A percentile compares a stretch with the other conserved stretches of the same genome.
These are phyloP conservation scores for Cutaneotrichosporon curvatum DNA, from an alignment of 1,284 basidiomycete species.

Conservation along the genomic window DNA sequence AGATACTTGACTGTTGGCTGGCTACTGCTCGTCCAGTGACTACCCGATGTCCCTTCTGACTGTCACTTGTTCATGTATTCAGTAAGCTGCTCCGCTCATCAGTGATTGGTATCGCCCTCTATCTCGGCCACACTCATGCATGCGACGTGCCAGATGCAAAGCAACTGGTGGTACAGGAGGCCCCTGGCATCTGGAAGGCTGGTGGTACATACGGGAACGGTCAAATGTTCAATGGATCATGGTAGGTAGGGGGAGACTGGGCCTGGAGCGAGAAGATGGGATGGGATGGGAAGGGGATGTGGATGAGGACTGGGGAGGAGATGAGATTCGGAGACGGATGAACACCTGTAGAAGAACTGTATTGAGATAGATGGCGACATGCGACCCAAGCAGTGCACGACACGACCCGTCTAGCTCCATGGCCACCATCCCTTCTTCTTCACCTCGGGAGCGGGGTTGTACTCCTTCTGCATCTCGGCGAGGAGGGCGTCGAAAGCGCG, in stretches of 20 bases:
- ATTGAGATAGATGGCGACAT: not conserved
- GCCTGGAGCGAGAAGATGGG: no score
- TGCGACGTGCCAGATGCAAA: not conserved
- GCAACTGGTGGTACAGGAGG: slow-evolving; percentile 6
- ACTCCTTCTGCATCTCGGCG: slow-evolving; percentile 59
- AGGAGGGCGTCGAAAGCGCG: slow-evolving; percentile 84
- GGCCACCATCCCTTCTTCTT: slow-evolving; percentile 42
- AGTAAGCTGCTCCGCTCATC: no score
- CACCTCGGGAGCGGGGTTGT: slow-evolving; percentile 44
- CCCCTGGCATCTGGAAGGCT: not conserved
- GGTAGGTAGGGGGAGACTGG: no score
- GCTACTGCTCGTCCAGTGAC: no score
- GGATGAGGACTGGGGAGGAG: no score
- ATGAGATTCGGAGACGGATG: no score
- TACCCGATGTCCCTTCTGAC: no score
- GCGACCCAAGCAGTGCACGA: no score
- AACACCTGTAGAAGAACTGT: not conserved
- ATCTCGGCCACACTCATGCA: slow-evolving; percentile 1
- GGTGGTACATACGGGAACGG: slow-evolving; percentile 8
- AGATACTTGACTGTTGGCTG: no score
- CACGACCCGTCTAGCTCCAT: slow-evolving; percentile 6
- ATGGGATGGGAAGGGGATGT: slow-evolving; percentile 1
- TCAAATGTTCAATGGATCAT: slow-evolving; percentile 7
- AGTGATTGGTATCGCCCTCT: no score
- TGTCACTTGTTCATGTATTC: no score